Evolutionary conservation across 2,329 filamentous ascomycete species (phyloP), one percentile per base, ranked within the genome.

Genomic region (Emergomyces pasteurianus): DNA sequence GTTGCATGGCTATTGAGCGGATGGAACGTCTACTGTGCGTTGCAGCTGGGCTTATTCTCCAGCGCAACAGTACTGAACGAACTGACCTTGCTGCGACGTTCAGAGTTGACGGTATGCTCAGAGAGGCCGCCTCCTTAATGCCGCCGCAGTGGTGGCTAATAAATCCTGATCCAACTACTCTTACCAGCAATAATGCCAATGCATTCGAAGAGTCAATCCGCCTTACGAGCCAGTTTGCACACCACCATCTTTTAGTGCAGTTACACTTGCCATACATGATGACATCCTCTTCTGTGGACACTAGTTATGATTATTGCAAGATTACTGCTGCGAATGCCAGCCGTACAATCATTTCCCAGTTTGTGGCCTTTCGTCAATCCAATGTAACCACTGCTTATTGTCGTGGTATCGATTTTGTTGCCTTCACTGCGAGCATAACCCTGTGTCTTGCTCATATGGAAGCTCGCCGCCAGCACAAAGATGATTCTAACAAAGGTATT

Each of bases 211-310:
- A 77, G 38, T 72, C 69, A 55, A 62, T 68, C 5, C 72, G 73
- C 2, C 64, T 79, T 6, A 74, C 80, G 63, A 67, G 75, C 2
- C 81, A 84, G 62, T 72, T 83, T 28, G 74, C 75, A 10, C 79
- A 83, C 63, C 78, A 79, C 64, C 75, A 78, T 53, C 72, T 83
- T 2, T 69, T 83, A 14, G 76, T 80, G 47, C 74, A 81, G 9
- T 74, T 84, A 0, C 81, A 85, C 60, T 74, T 84, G 2, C 82
- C 82, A 0, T 83, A 79, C 62, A 79, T 84, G 71, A 74, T 84
- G 21, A 75, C 73, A 21, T 64, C 70, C n/a, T 67, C 68, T 0
- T 65, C 67, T 4, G 58, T 54, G 1, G 68, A 71, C 14, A 57
- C 59, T 1, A 74, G 75, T 10, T 76, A 78, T 60, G 76, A 79